Evolutionary conservation across 2,329 filamentous ascomycete species (phyloP).

Genomic region (Clarireedia monteithiana): DNA sequence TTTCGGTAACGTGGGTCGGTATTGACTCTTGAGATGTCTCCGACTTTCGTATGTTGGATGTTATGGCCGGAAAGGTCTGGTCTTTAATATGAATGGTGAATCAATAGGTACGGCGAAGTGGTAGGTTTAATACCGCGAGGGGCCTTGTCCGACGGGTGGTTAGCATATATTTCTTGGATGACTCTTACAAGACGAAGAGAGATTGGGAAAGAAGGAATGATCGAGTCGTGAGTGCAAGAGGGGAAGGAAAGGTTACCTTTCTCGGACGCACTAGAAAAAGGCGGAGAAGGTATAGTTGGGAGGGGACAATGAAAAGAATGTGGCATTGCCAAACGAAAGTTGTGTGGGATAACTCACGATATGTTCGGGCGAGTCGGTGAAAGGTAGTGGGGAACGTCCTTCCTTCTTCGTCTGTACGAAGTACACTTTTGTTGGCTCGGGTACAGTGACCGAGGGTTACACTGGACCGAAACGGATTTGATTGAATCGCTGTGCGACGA

Average conservation of each 20-base stretch:
- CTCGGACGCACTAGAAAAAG: slow-evolving; percentile 14
- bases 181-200: neutral
- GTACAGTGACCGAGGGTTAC: slow-evolving; percentile 16
- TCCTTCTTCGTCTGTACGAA: neutral
- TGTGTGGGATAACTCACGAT: slow-evolving; percentile 17
- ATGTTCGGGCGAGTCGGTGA: slow-evolving; percentile 23
- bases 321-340: slow-evolving; percentile 13
- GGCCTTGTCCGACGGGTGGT: slow-evolving; percentile 1
- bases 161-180: neutral
- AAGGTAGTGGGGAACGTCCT: slow-evolving; percentile 10
- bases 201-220: neutral
- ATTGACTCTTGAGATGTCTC: neutral
- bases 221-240: slow-evolving; percentile 9
- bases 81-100: neutral
- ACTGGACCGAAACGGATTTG: neutral
- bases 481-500: slow-evolving; percentile 1
- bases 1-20: neutral
- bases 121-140: slow-evolving; percentile 4
- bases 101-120: neutral
- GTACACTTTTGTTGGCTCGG: slow-evolving; percentile 15
- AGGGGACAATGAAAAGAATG: neutral
- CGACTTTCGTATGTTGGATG: neutral
- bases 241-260: slow-evolving; percentile 12
- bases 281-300: slow-evolving; percentile 8
- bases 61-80: neutral